Percentiles rank a stretch among this genome's conserved stretches.
Conservation (phyloP, 352 stramenopile genomes). For the Globisporangium radiosum region DNA sequence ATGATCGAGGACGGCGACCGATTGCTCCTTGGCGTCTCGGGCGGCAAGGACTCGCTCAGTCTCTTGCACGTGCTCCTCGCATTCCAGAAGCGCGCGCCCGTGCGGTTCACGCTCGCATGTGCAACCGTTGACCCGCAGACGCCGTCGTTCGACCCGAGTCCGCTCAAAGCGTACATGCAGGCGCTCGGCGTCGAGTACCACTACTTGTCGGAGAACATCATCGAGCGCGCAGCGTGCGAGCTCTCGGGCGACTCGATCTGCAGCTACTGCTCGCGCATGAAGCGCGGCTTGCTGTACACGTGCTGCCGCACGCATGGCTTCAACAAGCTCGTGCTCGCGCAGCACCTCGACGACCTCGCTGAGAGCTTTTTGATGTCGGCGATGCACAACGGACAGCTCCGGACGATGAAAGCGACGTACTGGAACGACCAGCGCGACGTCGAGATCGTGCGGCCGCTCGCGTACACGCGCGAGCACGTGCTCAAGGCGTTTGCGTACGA, state of each 20-base stretch:
- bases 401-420: conserved; percentile 99
- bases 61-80: conserved; percentile 94
- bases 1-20: conserved; percentile 96
- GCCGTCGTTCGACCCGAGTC: conserved; percentile 94
- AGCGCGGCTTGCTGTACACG: conserved; percentile 96
- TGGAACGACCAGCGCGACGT: conserved; percentile 93
- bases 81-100: conserved; percentile 89
- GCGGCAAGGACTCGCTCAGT: conserved; percentile 97
- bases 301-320: conserved; percentile 91
- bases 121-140: conserved; percentile 97
- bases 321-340: conserved; percentile 92
- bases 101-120: conserved; percentile 94
- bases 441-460: conserved; percentile 93
- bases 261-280: conserved; percentile 96
- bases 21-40: conserved; percentile 92
- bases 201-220: conserved; percentile 93
- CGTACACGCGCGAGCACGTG: conserved; percentile 93
- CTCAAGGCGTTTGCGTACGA: conserved; percentile 83
- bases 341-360: conserved; percentile 97
- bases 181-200: conserved; percentile 93
- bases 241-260: conserved; percentile 91
- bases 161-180: conserved; percentile 96
- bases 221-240: conserved; percentile 82
- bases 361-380: conserved; percentile 98
- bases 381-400: conserved; percentile 97